These are phyloP conservation scores for Dactylellina leptospora DNA, from an alignment of 2,329 filamentous ascomycete species.

Conservation along the genomic window DNA sequence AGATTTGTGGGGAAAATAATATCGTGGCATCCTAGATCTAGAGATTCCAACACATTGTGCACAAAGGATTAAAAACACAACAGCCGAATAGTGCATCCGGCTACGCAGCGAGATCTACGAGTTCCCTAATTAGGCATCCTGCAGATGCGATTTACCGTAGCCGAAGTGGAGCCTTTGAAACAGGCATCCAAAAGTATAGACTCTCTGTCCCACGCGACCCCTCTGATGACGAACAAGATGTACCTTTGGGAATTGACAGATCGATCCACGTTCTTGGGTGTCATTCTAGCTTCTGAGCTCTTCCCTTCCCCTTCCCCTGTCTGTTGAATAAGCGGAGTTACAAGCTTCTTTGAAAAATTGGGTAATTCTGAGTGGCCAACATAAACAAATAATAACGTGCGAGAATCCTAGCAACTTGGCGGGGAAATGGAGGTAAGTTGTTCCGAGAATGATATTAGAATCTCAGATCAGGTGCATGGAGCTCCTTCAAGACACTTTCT, in stretches of 20 bases:
- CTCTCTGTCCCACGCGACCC: slow-evolving; percentile 34
- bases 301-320: neutral
- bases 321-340: slow-evolving; percentile 4
- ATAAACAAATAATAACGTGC: too few relatives aligned
- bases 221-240: slow-evolving; percentile 39
- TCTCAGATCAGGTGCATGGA: too few relatives aligned
- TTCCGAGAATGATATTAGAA: too few relatives aligned
- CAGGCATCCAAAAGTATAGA: slow-evolving; percentile 32
- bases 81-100: neutral
- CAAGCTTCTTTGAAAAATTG: too few relatives aligned
- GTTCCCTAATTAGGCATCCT: slow-evolving; percentile 39
- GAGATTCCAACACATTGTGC: neutral
- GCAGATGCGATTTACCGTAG: slow-evolving; percentile 2
- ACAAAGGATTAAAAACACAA: slow-evolving; percentile 7
- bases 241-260: slow-evolving; percentile 36
- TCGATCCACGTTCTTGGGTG: slow-evolving; percentile 37
- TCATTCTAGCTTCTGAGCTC: slow-evolving; percentile 12
- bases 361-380: too few relatives aligned
- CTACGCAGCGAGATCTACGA: slow-evolving; percentile 23
- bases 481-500: too few relatives aligned
- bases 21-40: neutral
- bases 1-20: slow-evolving; percentile 28
- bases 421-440: too few relatives aligned
- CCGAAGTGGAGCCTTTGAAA: slow-evolving; percentile 26
- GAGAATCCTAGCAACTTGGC: too few relatives aligned